These are phyloP conservation scores for Panicum virgatum DNA, from an alignment of 202 grass and related monocot genomes.

Conservation along the genomic window DNA sequence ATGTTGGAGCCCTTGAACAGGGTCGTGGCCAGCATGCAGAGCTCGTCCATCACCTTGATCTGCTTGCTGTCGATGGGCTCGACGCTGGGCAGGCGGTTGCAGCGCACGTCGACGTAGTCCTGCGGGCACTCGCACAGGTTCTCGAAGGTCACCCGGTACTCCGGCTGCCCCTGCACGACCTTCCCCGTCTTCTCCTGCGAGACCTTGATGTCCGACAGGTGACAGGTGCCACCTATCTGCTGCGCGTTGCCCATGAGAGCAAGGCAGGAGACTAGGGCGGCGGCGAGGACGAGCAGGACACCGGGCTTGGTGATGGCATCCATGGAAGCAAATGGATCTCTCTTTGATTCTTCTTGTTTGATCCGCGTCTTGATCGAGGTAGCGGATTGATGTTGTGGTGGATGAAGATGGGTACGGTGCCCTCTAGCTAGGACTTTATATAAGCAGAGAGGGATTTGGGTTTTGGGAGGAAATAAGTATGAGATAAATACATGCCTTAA, in stretches of 20 bases:
- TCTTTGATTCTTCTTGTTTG: background rate
- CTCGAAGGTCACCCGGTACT: conserved; percentile 36
- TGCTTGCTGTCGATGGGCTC: background rate
- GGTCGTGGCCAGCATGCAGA: conserved; percentile 32
- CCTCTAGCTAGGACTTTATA: background rate
- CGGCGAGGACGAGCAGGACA: background rate
- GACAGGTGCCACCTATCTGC: background rate
- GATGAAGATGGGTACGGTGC: background rate
- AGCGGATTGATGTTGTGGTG: background rate
- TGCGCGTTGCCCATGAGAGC: background rate
- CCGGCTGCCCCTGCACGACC: conserved; percentile 34
- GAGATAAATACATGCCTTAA: background rate
- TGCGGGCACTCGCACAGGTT: conserved; percentile 30
- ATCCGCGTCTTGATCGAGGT: background rate
- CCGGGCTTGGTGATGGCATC: background rate
- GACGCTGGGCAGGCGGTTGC: conserved; percentile 4
- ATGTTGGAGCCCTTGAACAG: conserved; percentile 27
- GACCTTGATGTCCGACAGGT: conserved; percentile 25
- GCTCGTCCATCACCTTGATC: conserved; percentile 33
- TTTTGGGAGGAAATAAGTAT: background rate
- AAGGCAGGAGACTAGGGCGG: background rate
- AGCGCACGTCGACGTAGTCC: background rate
- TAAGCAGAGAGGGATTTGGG: background rate
- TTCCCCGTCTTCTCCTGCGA: background rate
- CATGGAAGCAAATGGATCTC: background rate